Evolutionary conservation across 495 filamentous ascomycete species (phyloP).

Genomic region (Annulohypoxylon stygium): DNA sequence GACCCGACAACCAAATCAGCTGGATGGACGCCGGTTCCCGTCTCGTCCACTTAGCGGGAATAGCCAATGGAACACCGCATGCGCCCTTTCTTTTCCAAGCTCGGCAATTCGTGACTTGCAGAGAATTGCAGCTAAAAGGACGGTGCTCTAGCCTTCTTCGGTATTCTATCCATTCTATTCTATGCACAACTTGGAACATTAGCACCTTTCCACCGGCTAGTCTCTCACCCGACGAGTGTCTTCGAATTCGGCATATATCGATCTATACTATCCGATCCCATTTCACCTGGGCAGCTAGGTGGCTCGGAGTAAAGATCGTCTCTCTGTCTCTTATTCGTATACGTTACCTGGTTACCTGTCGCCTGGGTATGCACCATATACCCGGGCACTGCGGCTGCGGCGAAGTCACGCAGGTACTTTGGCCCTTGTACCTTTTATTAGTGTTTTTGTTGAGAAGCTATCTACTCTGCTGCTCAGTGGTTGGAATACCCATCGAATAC

Average conservation of each 20-base stretch:
- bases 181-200: slow-evolving; percentile 15
- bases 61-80: slow-evolving; percentile 37
- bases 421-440: not conserved
- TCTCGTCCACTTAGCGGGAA: slow-evolving; percentile 20
- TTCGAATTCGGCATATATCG: slow-evolving; percentile 37
- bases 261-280: not conserved
- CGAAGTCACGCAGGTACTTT: not conserved
- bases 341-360: slow-evolving; percentile 3
- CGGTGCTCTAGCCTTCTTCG: slow-evolving; percentile 23
- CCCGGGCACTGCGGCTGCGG: not conserved
- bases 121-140: slow-evolving; percentile 17
- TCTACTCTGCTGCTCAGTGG: too few species aligned
- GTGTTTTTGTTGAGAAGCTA: slow-evolving; percentile 3
- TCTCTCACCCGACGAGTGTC: slow-evolving; percentile 24
- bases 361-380: not conserved
- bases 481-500: slow-evolving; percentile 6
- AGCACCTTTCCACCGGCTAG: slow-evolving; percentile 27
- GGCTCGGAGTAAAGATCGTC: not conserved
- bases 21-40: slow-evolving; percentile 36
- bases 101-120: slow-evolving; percentile 43
- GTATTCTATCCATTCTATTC: slow-evolving; percentile 8
- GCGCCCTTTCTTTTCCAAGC: slow-evolving; percentile 20
- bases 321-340: not conserved
- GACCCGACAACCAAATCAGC: slow-evolving; percentile 24
- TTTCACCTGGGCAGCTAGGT: not conserved